These are phyloP conservation scores for Blastocystis sp. DNA, from an alignment of 352 stramenopile genomes.

Conservation along the genomic window DNA sequence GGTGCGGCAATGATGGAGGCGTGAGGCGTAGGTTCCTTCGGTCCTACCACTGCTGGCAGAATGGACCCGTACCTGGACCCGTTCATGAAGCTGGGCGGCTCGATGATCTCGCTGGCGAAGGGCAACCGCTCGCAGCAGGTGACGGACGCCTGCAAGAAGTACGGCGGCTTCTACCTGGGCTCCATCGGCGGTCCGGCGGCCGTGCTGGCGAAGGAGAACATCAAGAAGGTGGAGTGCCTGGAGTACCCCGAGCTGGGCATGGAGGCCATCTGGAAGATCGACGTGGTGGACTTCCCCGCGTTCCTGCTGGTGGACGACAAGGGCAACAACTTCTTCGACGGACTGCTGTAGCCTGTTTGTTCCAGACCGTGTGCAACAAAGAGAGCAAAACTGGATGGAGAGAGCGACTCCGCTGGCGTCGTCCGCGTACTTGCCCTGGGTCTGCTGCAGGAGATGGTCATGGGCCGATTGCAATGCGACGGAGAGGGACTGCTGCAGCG, in stretches of 20 bases:
- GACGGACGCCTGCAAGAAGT: conserved; percentile 83
- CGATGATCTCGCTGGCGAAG: conserved; percentile 83
- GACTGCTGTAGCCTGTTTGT: conserved; percentile 39
- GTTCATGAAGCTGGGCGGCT: conserved; percentile 81
- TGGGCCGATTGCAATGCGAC: not conserved
- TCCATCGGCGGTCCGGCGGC: conserved; percentile 83
- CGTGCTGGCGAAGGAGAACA: conserved; percentile 84
- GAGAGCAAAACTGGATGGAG: not conserved
- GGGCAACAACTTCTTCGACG: conserved; percentile 81
- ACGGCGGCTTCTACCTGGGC: conserved; percentile 84
- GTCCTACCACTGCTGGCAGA: conserved; percentile 81
- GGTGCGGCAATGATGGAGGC: no score
- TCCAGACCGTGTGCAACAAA: not conserved
- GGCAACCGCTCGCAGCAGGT: conserved; percentile 82
- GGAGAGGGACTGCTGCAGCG: not conserved
- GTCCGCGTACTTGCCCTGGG: conserved; percentile 21
- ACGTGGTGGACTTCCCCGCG: conserved; percentile 84
- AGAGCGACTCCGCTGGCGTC: conserved; percentile 51
- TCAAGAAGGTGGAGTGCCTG: conserved; percentile 83
- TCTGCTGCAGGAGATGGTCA: not conserved
- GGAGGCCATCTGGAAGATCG: conserved; percentile 86
- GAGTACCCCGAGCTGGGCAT: conserved; percentile 86
- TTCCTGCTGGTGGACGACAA: conserved; percentile 87
- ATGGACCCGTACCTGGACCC: conserved; percentile 84
- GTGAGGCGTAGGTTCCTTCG: conserved; percentile 76